Evolutionary conservation across 2,329 filamentous ascomycete species (phyloP).

Genomic region (Canariomyces notabilis): DNA sequence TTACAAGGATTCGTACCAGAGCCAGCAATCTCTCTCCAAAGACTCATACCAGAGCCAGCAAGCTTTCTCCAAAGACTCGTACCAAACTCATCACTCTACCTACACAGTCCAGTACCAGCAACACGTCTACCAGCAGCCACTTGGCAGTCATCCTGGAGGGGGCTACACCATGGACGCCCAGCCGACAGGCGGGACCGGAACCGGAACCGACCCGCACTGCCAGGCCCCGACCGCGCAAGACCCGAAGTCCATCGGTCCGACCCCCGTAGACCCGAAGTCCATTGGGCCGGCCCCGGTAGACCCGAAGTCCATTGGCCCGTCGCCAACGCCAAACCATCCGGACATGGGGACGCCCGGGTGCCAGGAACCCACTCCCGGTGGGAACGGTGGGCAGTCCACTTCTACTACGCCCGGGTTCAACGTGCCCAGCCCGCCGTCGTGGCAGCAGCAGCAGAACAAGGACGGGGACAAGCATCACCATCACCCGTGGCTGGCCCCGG

Average conservation of each 20-base stretch:
- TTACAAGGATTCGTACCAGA: not conserved
- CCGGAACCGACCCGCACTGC: too few relatives aligned
- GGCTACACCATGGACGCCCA: not conserved
- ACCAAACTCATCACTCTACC: not conserved
- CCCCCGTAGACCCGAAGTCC: too few relatives aligned
- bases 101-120: not conserved
- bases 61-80: not conserved
- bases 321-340: too few relatives aligned
- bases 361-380: too few relatives aligned
- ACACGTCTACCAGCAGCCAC: not conserved
- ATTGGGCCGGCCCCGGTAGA: too few relatives aligned
- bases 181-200: too few relatives aligned
- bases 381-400: too few relatives aligned
- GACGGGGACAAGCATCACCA: slow-evolving; percentile 11
- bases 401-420: slow-evolving; percentile 4
- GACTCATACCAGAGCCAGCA: not conserved
- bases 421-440: slow-evolving; percentile 6
- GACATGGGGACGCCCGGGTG: too few relatives aligned
- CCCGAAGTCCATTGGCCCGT: too few relatives aligned
- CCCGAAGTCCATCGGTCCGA: too few relatives aligned
- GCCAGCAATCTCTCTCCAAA: not conserved
- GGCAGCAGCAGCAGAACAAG: not conserved
- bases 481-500: slow-evolving; percentile 16
- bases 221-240: too few relatives aligned
- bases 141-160: too few relatives aligned